A percentile compares a stretch with the other conserved stretches of the same genome.
These are phyloP conservation scores for Dictyostelium citrinum DNA, from an alignment of 78 protist genomes.

Conservation along the genomic window DNA sequence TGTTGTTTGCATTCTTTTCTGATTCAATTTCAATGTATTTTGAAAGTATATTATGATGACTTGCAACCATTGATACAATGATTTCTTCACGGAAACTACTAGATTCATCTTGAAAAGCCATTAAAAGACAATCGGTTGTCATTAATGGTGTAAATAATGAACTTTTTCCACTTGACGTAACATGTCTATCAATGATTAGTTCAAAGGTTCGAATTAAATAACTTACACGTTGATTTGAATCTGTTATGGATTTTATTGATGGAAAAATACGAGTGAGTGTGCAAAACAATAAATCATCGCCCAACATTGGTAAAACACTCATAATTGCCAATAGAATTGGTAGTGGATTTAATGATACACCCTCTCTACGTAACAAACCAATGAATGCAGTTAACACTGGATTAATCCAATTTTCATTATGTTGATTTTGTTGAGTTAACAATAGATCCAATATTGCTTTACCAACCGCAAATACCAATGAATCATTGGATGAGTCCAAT, in stretches of 20 bases:
- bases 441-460: slow-evolving; percentile 62
- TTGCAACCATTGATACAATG: slow-evolving; percentile 61
- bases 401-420: slow-evolving; percentile 60
- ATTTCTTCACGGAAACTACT: slow-evolving; percentile 62
- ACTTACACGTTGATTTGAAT: slow-evolving; percentile 53
- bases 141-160: slow-evolving; percentile 40
- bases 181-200: slow-evolving; percentile 52
- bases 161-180: slow-evolving; percentile 28
- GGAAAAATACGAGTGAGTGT: slow-evolving; percentile 42
- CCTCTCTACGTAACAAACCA: slow-evolving; percentile 51
- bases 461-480: slow-evolving; percentile 52
- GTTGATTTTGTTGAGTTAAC: slow-evolving; percentile 62
- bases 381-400: slow-evolving; percentile 65
- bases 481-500: slow-evolving; percentile 40
- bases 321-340: slow-evolving; percentile 56
- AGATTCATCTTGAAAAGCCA: slow-evolving; percentile 48
- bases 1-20: too few species aligned
- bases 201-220: slow-evolving; percentile 65
- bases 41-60: slow-evolving; percentile 55
- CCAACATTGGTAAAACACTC: slow-evolving; percentile 65
- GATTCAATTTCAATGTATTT: neutral
- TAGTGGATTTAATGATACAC: slow-evolving; percentile 53
- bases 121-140: neutral
- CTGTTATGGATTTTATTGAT: slow-evolving; percentile 43
- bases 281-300: slow-evolving; percentile 41